Evolutionary conservation across 495 filamentous ascomycete genomes (phyloP), one percentile per base, ranked within the genome.

Genomic region (Pyrenula aspistea): DNA sequence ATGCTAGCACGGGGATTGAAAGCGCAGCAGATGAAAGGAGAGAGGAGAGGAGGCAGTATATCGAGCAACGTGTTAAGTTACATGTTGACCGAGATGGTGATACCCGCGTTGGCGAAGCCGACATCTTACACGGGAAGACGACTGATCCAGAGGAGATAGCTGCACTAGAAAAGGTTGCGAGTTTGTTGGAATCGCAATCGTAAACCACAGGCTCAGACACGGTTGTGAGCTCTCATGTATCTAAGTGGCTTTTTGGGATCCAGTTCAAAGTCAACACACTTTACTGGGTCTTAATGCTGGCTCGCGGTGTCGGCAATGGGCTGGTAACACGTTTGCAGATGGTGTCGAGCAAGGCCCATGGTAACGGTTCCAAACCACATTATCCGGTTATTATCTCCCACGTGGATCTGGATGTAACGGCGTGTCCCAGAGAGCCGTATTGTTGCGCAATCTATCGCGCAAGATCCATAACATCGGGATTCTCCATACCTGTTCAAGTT

Each of bases 21-120:
- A 42, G 50, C 20, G 50, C 50, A 52, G 50, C 50, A 20, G 50
- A 52, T 20, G 50, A 52, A 52, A 8, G 50, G 19, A 8, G 50
- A 52, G 22, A 52, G 22, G 22, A 24, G 50, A 52, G 22, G 19
- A 52, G 22, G 50, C 23, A 58, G 31, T 94, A 93, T 69, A 83
- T 93, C 51, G 89, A 94, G 69, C 75, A 76, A 55, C 79, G 88
- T 57, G 76, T 77, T 49, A 64, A 67, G 57, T 64, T 77, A 24
- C 74, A 77, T 55, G 64, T 77, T 0, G 73, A 77, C 54, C 71
- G 74, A 10, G 65, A 72, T 50, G 74, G 73, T 1, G 72, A 76
- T 51, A 62, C 73, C 23, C 66, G 68, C 1, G 62, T 71, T 53
- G 71, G 70, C 2, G 71, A 73, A 49, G 67, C 68, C 2, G 65